Conservation (phyloP, 768 basidiomycete species). For the Russula olivacea region DNA sequence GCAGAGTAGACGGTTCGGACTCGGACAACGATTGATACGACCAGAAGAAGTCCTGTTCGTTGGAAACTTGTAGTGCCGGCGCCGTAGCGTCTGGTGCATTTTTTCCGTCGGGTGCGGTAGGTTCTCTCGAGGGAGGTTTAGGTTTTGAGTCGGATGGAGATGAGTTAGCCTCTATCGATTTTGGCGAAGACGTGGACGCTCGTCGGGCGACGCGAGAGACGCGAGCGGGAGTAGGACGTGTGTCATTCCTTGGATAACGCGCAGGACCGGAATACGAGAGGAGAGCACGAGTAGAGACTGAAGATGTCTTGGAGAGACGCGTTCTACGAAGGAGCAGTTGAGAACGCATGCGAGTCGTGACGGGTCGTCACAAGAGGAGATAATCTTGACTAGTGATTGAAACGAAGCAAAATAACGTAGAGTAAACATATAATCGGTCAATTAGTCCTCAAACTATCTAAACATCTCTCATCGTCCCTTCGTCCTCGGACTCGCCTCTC, state of each 20-base stretch:
- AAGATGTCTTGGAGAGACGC: slow-evolving; percentile 30
- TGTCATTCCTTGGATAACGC: slow-evolving; percentile 33
- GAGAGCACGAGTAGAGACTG: slow-evolving; percentile 29
- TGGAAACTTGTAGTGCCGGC: slow-evolving; percentile 44
- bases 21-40: slow-evolving; percentile 39
- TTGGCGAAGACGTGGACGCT: slow-evolving; percentile 34
- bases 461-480: slow-evolving; percentile 17
- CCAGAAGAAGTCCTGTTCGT: slow-evolving; percentile 58
- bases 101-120: slow-evolving; percentile 23
- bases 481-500: slow-evolving; percentile 35
- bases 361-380: background rate
- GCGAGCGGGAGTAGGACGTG: slow-evolving; percentile 19
- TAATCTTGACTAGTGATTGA: background rate
- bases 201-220: slow-evolving; percentile 29
- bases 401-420: slow-evolving; percentile 9
- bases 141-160: slow-evolving; percentile 18
- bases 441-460: background rate
- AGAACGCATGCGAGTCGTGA: slow-evolving; percentile 34
- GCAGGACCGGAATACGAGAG: slow-evolving; percentile 30
- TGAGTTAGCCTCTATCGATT: slow-evolving; percentile 15
- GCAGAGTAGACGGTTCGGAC: slow-evolving; percentile 38
- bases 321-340: slow-evolving; percentile 35
- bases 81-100: slow-evolving; percentile 28
- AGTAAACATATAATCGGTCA: background rate
- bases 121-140: slow-evolving; percentile 1